Conservation (phyloP, 139 green algal species). For the Picochlorum sp. region DNA sequence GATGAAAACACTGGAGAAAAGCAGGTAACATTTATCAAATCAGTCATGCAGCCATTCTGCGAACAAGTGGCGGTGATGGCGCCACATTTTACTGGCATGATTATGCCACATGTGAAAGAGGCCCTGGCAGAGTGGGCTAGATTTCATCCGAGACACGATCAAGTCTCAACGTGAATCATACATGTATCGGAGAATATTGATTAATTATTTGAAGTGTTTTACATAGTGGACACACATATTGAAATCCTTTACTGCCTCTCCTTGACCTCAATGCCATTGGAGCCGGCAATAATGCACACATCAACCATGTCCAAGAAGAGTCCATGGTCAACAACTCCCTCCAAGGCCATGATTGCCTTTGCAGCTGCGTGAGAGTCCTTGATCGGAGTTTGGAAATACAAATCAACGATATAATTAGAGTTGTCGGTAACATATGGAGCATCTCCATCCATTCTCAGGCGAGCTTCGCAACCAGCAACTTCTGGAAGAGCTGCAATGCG, state of each 20-base stretch:
- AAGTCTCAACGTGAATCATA: no score
- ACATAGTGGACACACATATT: no score
- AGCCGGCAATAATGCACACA: conserved; percentile 90
- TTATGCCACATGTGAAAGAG: conserved; percentile 14
- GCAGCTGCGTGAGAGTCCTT: conserved; percentile 44
- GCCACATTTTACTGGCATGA: conserved; percentile 23
- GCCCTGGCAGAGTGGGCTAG: conserved; percentile 15
- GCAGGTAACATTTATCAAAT: conserved; percentile 54
- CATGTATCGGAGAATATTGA: no score
- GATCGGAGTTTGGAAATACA: conserved; percentile 83
- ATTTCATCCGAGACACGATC: background rate
- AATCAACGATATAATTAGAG: conserved; percentile 98
- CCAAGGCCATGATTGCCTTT: conserved; percentile 71
- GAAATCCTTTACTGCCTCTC: conserved; percentile 22
- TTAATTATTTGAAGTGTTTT: no score
- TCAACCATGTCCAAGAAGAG: conserved; percentile 96
- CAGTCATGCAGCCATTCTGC: conserved; percentile 35
- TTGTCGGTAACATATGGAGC: conserved; percentile 98
- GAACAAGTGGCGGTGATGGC: conserved; percentile 21
- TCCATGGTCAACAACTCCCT: conserved; percentile 97
- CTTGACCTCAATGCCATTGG: conserved; percentile 76
- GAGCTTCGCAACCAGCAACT: conserved; percentile 73
- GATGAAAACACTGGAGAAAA: conserved; percentile 51
- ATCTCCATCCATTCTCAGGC: conserved; percentile 84
- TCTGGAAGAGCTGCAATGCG: conserved; percentile 48